Percentiles rank a stretch among this genome's conserved stretches.
phyloP scores from a whole-genome alignment of 2,329 filamentous ascomycete species.

The Ophiosphaerella narmari region DNA sequence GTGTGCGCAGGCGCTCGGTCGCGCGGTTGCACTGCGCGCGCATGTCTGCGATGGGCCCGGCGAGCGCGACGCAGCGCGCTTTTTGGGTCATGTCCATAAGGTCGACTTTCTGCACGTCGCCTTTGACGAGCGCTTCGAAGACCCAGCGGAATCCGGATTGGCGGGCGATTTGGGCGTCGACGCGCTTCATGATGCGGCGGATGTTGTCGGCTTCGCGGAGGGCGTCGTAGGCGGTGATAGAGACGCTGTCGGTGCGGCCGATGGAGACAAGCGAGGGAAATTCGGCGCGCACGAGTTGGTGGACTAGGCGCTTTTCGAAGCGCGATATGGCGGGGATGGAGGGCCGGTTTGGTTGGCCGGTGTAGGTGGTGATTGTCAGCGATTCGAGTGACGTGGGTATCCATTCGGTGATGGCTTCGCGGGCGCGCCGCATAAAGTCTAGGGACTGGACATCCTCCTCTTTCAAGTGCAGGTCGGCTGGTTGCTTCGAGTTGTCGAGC shows the following conservation, averaged over 20 bases:
- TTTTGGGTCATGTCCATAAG: slow-evolving; percentile 42
- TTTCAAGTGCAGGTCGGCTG: slow-evolving; percentile 55
- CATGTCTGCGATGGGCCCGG: slow-evolving; percentile 38
- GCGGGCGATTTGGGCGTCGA: slow-evolving; percentile 47
- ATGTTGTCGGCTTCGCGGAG: slow-evolving; percentile 51
- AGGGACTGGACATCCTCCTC: slow-evolving; percentile 58
- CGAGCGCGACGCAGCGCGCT: slow-evolving; percentile 39
- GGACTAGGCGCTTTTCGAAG: slow-evolving; percentile 68
- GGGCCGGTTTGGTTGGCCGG: slow-evolving; percentile 26
- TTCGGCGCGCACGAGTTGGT: slow-evolving; percentile 68
- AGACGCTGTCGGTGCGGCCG: slow-evolving; percentile 49
- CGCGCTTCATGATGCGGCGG: slow-evolving; percentile 42
- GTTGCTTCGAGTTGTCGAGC: slow-evolving; percentile 42
- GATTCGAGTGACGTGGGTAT: slow-evolving; percentile 22
- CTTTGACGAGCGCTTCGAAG: slow-evolving; percentile 51
- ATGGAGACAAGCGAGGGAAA: slow-evolving; percentile 56
- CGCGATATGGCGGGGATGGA: slow-evolving; percentile 33
- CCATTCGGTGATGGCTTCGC: slow-evolving; percentile 55
- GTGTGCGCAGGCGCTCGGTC: slow-evolving; percentile 50
- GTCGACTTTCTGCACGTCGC: slow-evolving; percentile 45
- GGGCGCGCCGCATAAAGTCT: slow-evolving; percentile 55
- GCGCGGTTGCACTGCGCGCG: slow-evolving; percentile 47
- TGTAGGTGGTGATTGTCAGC: slow-evolving; percentile 38
- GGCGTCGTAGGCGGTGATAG: slow-evolving; percentile 49
- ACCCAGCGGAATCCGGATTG: slow-evolving; percentile 58